Percentiles rank a stretch among this genome's conserved stretches.
Conservation (phyloP, 2,329 filamentous ascomycete species). For the Incumbomyces delicatus region DNA sequence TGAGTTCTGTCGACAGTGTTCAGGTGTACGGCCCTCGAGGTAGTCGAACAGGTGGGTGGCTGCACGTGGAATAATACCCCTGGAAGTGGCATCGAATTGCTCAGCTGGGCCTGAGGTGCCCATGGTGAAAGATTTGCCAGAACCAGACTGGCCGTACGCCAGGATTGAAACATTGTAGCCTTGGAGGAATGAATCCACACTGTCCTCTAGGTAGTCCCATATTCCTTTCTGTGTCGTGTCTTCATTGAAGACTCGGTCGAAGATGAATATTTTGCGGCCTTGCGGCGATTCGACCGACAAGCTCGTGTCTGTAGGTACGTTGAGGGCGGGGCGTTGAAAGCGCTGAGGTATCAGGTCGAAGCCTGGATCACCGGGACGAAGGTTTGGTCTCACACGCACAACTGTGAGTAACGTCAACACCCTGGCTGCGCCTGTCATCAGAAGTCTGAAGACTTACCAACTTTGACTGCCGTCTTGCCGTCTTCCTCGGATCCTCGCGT, state of each 20-base stretch:
- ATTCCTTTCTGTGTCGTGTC: conserved; percentile 77
- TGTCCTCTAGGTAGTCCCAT: conserved; percentile 89
- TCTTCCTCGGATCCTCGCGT: conserved; percentile 76
- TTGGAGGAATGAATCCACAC: conserved; percentile 79
- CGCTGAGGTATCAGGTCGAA: conserved; percentile 92
- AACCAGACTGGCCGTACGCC: conserved; percentile 94
- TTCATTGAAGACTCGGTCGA: conserved; percentile 85
- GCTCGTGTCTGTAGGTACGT: conserved; percentile 75
- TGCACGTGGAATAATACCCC: conserved; percentile 94
- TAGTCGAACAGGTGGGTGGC: conserved; percentile 80
- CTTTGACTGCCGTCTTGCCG: conserved; percentile 83
- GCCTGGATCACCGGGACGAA: conserved; percentile 75
- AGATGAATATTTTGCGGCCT: conserved; percentile 89
- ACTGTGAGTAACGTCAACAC: conserved; percentile 42
- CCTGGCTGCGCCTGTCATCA: not conserved
- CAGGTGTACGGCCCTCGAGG: conserved; percentile 51
- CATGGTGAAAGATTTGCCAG: conserved; percentile 98
- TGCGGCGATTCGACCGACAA: conserved; percentile 83
- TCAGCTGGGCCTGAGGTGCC: conserved; percentile 81
- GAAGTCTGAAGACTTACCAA: conserved; percentile 54
- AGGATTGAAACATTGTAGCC: conserved; percentile 98
- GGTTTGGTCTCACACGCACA: conserved; percentile 81
- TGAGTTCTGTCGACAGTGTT: conserved; percentile 52
- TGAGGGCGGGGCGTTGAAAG: conserved; percentile 87
- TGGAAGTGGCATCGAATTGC: conserved; percentile 57